Conservation (phyloP, 2,329 filamentous ascomycete genomes). For the Atkinsonella hypoxylon region DNA sequence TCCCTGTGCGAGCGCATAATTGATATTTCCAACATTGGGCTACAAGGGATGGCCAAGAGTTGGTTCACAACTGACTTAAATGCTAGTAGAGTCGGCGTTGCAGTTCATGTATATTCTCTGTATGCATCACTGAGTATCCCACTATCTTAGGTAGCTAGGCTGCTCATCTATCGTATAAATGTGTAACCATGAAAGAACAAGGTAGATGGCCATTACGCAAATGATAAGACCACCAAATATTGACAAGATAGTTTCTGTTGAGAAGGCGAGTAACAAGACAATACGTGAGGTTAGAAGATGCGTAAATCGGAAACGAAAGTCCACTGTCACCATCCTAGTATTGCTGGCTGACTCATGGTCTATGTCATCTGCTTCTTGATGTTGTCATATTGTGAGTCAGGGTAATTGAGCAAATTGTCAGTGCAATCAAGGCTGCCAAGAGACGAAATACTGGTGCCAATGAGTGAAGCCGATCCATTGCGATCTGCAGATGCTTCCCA, state of each 20-base stretch:
- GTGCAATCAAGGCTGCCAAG: conserved; percentile 29
- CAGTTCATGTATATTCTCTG: neutral
- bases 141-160: neutral
- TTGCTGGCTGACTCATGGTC: neutral
- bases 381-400: conserved; percentile 43
- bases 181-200: neutral
- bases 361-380: conserved; percentile 23
- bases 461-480: conserved; percentile 46
- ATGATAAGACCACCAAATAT: neutral
- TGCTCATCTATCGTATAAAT: neutral
- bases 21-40: neutral
- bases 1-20: too few species aligned
- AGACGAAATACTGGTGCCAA: conserved; percentile 34
- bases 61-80: neutral
- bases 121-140: neutral
- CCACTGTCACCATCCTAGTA: neutral
- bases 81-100: neutral
- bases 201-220: neutral
- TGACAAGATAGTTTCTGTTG: neutral
- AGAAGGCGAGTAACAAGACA: neutral
- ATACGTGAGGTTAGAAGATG: neutral
- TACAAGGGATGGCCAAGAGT: neutral
- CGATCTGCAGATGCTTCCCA: conserved; percentile 70
- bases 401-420: conserved; percentile 40
- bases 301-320: too few species aligned